A percentile compares a stretch with the other conserved stretches of the same genome.
Evolutionary conservation across 202 grass and related monocot genomes (phyloP).

Genomic region (Sporobolus alterniflorus): DNA sequence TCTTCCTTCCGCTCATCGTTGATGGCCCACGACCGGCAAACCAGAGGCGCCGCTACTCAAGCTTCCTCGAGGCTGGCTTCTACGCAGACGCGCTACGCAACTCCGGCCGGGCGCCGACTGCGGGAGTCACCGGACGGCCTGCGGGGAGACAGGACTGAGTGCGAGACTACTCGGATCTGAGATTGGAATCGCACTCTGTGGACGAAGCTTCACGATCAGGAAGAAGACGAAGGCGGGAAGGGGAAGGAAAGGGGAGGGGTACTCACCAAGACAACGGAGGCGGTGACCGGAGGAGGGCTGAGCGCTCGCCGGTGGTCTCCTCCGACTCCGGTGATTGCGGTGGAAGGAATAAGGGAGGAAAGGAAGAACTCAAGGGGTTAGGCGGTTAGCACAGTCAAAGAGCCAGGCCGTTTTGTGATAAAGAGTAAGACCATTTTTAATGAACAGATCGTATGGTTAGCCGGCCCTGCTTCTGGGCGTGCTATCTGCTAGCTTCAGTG

Average conservation of each 20-base stretch:
- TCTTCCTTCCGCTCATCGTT: constrained; percentile 65
- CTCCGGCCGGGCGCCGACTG: not conserved
- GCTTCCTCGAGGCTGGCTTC: not conserved
- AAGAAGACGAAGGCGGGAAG: not conserved
- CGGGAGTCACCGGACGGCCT: not conserved
- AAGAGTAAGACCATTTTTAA: no score
- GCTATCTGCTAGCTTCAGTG: no score
- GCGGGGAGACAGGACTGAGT: not conserved
- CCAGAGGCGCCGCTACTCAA: not conserved
- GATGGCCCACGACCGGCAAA: not conserved
- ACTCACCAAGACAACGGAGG: not conserved
- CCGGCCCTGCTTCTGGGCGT: no score
- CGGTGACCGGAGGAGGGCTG: not conserved
- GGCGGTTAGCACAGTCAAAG: no score
- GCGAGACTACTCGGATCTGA: constrained; percentile 28
- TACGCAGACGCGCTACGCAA: not conserved
- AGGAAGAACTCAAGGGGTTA: not conserved
- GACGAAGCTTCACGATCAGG: not conserved
- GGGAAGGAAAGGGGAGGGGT: not conserved
- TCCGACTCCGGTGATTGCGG: not conserved
- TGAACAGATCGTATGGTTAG: no score
- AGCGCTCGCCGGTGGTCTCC: not conserved
- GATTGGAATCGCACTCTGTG: not conserved
- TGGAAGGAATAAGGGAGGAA: not conserved
- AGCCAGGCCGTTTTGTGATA: no score